Conservation (phyloP, 495 filamentous ascomycete species). For the Penicillium canescens region DNA sequence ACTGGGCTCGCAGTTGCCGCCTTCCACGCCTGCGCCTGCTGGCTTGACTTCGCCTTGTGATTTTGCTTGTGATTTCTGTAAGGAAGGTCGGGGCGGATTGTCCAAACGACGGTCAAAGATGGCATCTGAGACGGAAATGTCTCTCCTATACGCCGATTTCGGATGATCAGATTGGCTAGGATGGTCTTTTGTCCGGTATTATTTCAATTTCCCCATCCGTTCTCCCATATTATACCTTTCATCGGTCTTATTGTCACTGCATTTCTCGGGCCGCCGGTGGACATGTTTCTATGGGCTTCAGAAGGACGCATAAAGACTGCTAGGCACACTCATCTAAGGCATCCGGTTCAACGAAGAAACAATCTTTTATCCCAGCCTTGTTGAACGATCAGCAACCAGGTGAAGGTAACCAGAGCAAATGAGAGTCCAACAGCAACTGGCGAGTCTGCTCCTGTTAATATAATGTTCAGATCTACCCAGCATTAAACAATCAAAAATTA, state of each 20-base stretch:
- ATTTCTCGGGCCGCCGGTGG: too few species aligned
- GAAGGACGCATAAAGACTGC: too few species aligned
- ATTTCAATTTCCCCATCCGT: too few species aligned
- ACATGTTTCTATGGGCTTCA: too few species aligned
- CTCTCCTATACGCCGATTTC: constrained; percentile 4
- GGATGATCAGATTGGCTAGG: neutral
- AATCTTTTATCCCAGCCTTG: too few species aligned
- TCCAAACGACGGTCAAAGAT: constrained; percentile 57
- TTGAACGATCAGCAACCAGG: neutral
- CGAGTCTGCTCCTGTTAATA: constrained; percentile 4
- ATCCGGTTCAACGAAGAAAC: too few species aligned
- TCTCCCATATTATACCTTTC: too few species aligned
- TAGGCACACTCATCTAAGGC: too few species aligned
- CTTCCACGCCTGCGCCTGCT: constrained; percentile 6
- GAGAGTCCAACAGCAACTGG: neutral
- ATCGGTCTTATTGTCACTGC: too few species aligned
- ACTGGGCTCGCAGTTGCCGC: constrained; percentile 40
- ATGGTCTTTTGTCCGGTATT: too few species aligned
- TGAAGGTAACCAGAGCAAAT: neutral
- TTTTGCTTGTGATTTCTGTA: constrained; percentile 89
- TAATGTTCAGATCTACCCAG: neutral
- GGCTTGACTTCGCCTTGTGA: constrained; percentile 57
- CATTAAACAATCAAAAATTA: neutral
- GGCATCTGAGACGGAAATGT: constrained; percentile 20
- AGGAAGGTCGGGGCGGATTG: constrained; percentile 63